Conservation (phyloP, 2,329 filamentous ascomycete species). For the Leptodontidium sp. region DNA sequence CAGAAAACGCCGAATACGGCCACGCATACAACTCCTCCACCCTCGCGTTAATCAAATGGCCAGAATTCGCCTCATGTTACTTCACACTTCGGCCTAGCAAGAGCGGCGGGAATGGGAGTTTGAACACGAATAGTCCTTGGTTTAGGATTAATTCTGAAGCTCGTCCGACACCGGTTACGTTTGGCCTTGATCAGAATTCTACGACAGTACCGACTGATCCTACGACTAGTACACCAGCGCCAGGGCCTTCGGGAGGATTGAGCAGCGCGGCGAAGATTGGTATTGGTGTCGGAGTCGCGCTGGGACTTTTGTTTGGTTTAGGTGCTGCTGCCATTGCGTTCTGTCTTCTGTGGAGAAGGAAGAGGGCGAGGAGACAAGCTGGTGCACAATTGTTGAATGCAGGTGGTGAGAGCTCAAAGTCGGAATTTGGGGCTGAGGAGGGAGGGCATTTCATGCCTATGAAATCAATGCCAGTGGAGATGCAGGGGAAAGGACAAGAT, state of each 20-base stretch:
- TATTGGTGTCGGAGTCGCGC: conserved; percentile 28
- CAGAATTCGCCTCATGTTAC: conserved; percentile 29
- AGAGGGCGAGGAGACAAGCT: conserved; percentile 2
- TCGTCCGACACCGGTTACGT: conserved; percentile 8
- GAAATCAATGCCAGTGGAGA: neutral
- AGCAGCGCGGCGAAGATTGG: conserved; percentile 25
- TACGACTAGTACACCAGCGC: neutral
- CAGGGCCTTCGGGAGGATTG: conserved; percentile 8
- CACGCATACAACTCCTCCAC: conserved; percentile 30
- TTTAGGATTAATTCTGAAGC: conserved; percentile 21
- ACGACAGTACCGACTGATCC: neutral
- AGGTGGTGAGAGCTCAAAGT: neutral
- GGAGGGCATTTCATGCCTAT: neutral
- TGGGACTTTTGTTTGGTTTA: conserved; percentile 9
- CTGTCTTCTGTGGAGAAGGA: conserved; percentile 16
- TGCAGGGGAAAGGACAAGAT: neutral
- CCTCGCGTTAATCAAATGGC: conserved; percentile 30
- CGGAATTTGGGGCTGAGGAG: neutral
- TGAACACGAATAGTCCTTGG: conserved; percentile 29
- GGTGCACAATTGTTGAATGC: neutral
- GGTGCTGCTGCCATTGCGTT: neutral
- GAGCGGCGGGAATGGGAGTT: conserved; percentile 23
- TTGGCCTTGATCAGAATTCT: neutral
- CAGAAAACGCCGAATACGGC: conserved; percentile 22
- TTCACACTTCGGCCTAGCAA: conserved; percentile 35